A percentile compares a stretch with the other conserved stretches of the same genome.
These are phyloP conservation scores for Calonectria hawksworthii DNA, from an alignment of 2,329 filamentous ascomycete species.

Conservation along the genomic window DNA sequence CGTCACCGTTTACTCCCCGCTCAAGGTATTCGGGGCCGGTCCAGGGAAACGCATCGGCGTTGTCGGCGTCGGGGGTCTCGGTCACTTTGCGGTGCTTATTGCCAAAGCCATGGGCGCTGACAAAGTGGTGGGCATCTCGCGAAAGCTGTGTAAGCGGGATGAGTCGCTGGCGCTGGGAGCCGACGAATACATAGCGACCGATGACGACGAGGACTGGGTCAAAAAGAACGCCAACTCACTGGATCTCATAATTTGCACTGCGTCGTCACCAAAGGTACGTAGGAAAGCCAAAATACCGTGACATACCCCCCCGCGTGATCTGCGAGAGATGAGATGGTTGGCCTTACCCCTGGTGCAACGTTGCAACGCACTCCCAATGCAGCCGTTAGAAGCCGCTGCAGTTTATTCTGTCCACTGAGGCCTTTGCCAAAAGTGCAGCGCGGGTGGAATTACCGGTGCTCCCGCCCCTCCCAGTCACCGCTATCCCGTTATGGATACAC, in stretches of 20 bases:
- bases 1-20: slow-evolving; percentile 81
- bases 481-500: neutral
- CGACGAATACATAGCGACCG: slow-evolving; percentile 68
- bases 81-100: slow-evolving; percentile 77
- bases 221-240: slow-evolving; percentile 69
- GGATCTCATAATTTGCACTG: slow-evolving; percentile 80
- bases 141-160: slow-evolving; percentile 67
- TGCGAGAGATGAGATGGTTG: neutral
- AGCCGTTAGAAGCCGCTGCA: neutral
- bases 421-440: neutral
- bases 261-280: slow-evolving; percentile 63
- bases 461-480: neutral
- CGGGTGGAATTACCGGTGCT: neutral
- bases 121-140: slow-evolving; percentile 70
- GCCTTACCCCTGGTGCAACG: slow-evolving; percentile 3
- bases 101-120: slow-evolving; percentile 71
- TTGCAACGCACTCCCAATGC: neutral
- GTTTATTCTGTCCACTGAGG: neutral
- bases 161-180: slow-evolving; percentile 69
- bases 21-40: slow-evolving; percentile 79
- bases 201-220: slow-evolving; percentile 65
- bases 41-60: slow-evolving; percentile 82
- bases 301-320: neutral
- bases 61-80: slow-evolving; percentile 78
- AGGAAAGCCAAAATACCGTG: neutral